Conservation (phyloP, 352 stramenopile genomes). For the Phytophthora niederhauseri region DNA sequence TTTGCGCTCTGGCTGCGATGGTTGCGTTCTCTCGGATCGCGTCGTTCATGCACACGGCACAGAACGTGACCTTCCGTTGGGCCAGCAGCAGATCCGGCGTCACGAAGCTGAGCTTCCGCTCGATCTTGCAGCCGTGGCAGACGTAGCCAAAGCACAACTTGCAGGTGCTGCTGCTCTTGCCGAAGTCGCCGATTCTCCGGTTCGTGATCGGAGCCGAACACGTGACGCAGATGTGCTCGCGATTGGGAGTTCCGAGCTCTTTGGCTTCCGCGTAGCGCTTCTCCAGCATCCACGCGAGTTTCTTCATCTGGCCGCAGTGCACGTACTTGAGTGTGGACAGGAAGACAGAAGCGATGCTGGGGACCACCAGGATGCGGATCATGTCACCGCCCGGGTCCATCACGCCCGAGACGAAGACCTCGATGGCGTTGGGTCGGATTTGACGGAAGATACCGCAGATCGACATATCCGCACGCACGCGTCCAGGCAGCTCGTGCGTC, state of each 20-base stretch:
- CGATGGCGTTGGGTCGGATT: slow-evolving; percentile 30
- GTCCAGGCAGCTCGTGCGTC: slow-evolving; percentile 31
- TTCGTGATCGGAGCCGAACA: slow-evolving; percentile 29
- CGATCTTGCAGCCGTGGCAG: slow-evolving; percentile 38
- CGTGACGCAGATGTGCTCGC: slow-evolving; percentile 38
- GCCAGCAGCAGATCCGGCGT: slow-evolving; percentile 36
- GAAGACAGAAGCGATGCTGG: slow-evolving; percentile 37
- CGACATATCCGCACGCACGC: slow-evolving; percentile 38
- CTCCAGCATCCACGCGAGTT: slow-evolving; percentile 56
- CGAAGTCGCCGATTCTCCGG: slow-evolving; percentile 29
- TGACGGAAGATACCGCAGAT: slow-evolving; percentile 47
- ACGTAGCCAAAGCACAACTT: slow-evolving; percentile 46
- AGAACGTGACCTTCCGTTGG: slow-evolving; percentile 43
- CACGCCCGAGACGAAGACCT: slow-evolving; percentile 37
- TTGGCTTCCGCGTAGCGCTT: slow-evolving; percentile 37
- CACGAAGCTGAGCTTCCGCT: slow-evolving; percentile 44
- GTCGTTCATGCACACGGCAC: slow-evolving; percentile 38
- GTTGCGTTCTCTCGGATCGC: slow-evolving; percentile 31
- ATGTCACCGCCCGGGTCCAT: slow-evolving; percentile 36
- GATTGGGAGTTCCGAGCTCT: slow-evolving; percentile 33
- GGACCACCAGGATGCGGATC: slow-evolving; percentile 36
- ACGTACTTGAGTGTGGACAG: slow-evolving; percentile 36
- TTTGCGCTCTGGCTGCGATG: slow-evolving; percentile 29
- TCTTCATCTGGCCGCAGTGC: slow-evolving; percentile 58
- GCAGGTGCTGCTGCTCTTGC: slow-evolving; percentile 38